Evolutionary conservation across 2,329 filamentous ascomycete genomes (phyloP).

Genomic region (Tolypocladium nubicola): DNA sequence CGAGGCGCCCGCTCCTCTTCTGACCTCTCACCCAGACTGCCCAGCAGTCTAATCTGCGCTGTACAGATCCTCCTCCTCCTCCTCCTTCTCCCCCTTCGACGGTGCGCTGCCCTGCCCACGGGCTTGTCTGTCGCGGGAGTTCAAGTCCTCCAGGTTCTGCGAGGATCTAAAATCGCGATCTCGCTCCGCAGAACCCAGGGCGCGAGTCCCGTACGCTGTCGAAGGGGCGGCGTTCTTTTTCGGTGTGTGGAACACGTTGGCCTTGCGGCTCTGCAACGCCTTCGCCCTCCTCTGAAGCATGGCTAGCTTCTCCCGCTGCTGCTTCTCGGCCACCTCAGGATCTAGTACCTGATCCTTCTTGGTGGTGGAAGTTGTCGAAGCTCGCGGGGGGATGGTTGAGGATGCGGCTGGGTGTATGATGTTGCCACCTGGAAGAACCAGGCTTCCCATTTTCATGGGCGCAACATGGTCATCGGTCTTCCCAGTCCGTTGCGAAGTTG

Average conservation of each 20-base stretch:
- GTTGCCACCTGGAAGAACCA: constrained; percentile 4
- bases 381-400: background rate
- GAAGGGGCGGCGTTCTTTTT: background rate
- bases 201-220: constrained; percentile 2
- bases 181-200: constrained; percentile 1
- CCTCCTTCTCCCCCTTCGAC: background rate
- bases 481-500: background rate
- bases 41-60: background rate
- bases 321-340: background rate
- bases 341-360: background rate
- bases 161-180: background rate
- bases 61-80: background rate
- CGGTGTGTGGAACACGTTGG: background rate
- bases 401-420: background rate
- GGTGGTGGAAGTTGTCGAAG: background rate
- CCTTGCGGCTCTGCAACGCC: background rate
- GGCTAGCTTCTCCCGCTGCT: background rate
- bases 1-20: background rate
- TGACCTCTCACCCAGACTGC: background rate
- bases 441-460: constrained; percentile 1
- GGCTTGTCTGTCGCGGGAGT: background rate
- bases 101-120: background rate
- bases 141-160: constrained; percentile 4
- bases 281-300: constrained; percentile 1
- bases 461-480: background rate